These are phyloP conservation scores for Ophiostoma triangulosporum DNA, from an alignment of 2,329 filamentous ascomycete genomes.

Conservation along the genomic window DNA sequence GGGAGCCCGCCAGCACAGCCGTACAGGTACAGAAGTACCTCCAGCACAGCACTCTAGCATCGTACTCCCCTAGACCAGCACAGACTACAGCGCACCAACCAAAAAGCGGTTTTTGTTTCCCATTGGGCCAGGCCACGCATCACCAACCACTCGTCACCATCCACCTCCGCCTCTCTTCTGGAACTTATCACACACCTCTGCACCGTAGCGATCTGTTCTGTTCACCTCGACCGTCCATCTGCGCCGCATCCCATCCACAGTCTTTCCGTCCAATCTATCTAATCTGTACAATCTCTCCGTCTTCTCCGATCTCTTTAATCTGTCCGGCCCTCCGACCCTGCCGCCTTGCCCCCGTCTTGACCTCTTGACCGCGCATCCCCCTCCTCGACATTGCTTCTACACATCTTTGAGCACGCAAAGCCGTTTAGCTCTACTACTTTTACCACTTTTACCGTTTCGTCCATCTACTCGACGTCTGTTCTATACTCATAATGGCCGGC, in stretches of 20 bases:
- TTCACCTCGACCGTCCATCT: too few species aligned
- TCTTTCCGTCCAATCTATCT: too few species aligned
- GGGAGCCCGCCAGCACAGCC: neutral
- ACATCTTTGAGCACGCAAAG: neutral
- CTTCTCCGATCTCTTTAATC: too few species aligned
- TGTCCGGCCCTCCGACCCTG: neutral
- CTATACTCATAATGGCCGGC: constrained; percentile 59
- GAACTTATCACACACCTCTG: too few species aligned
- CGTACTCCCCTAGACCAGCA: neutral
- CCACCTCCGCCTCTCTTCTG: neutral
- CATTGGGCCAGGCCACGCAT: neutral
- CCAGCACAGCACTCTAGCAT: neutral
- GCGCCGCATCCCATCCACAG: too few species aligned
- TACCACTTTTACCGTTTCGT: neutral
- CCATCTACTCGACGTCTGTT: constrained; percentile 5
- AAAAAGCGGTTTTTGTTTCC: constrained; percentile 1
- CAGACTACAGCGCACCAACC: neutral
- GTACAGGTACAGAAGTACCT: neutral
- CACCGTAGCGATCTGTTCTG: too few species aligned
- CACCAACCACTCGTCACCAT: neutral
- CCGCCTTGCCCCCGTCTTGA: neutral
- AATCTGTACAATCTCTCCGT: neutral
- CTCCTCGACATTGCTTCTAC: neutral
- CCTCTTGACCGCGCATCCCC: neutral
- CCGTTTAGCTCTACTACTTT: neutral